Base-by-base conservation (phyloP, 2,329 filamentous ascomycete genomes). In the Hymenoscyphus scutula region DNA sequence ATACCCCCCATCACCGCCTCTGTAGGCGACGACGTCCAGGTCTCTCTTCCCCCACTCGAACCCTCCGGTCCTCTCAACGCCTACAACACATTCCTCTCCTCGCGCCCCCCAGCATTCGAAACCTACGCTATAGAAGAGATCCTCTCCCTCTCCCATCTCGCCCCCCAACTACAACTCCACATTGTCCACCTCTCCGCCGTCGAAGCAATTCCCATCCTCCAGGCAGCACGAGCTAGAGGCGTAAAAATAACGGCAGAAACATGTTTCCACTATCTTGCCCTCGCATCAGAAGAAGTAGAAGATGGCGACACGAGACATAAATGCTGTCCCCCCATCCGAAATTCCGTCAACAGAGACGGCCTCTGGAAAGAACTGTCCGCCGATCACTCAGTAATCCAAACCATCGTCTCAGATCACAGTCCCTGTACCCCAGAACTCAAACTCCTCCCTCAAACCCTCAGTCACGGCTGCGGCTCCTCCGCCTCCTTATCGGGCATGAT, bases 351-450 rank as follows among this genome's bases (percentile, higher is more conserved):
- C 15, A 19, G 58, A 15, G 58, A 60, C 32, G 58, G 58, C 19
- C 65, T 99, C 0, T 99, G 95, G 95, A 83, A 84, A 7, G 95
- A 98, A 76, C 80, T 99, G 8, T 79, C 81, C 37, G 80, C 81
- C 69, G 72, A 78, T 0, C 87, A 93, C 71, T 91, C 91, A 10
- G 91, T 96, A 67, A 93, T 99, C 76, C 85, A 87, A 73, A 98
- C 95, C 0, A 84, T 99, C 32, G 95, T 99, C 2, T 96, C 90
- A 0, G 95, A 98, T 74, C 95, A 99, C 80, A 96, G 91, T 5
- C 95, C 95, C 5, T 98, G 95, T 80, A 98, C 95, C 3, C 94
- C 95, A 0, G 88, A 97, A 73, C 83, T 99, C 60, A 99, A 99
- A 77, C 84, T 96, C 19, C 84, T 97, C 0, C 93, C 94, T 0